Evolutionary conservation across 2,329 filamentous ascomycete species (phyloP).

Genomic region (Emydomyces testavorans): DNA sequence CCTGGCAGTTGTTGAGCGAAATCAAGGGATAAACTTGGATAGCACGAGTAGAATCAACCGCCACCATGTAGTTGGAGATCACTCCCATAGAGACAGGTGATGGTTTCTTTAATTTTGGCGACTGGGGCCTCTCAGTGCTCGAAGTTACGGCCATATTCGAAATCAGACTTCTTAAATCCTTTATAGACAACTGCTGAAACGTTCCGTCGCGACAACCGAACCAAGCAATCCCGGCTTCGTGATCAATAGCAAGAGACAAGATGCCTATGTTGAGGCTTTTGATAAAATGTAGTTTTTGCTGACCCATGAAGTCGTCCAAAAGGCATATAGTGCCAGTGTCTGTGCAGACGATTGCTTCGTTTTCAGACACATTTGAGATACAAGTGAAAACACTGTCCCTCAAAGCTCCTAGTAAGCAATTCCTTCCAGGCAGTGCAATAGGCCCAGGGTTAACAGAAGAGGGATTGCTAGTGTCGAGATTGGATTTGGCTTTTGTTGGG

Average conservation of each 20-base stretch:
- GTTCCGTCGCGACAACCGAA: constrained; percentile 57
- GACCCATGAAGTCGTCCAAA: constrained; percentile 62
- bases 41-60: constrained; percentile 62
- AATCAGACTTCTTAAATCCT: constrained; percentile 29
- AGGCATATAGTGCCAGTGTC: constrained; percentile 84
- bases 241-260: constrained; percentile 52
- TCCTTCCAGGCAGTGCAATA: constrained; percentile 70
- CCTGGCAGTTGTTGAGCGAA: constrained; percentile 22
- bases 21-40: constrained; percentile 53
- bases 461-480: constrained; percentile 25
- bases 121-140: constrained; percentile 18
- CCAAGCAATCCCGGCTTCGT: constrained; percentile 48
- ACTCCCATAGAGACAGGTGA: constrained; percentile 57
- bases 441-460: constrained; percentile 39
- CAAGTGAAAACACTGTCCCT: constrained; percentile 77
- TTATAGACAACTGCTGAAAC: constrained; percentile 38
- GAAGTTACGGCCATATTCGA: constrained; percentile 16
- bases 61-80: constrained; percentile 55
- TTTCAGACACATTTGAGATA: constrained; percentile 58
- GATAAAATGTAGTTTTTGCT: constrained; percentile 58
- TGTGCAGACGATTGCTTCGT: constrained; percentile 69
- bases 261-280: constrained; percentile 56
- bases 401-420: constrained; percentile 70
- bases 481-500: constrained; percentile 52
- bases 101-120: constrained; percentile 24